Conservation (phyloP, 1,139 yeast genomes). For the Candida sanyaensis region DNA sequence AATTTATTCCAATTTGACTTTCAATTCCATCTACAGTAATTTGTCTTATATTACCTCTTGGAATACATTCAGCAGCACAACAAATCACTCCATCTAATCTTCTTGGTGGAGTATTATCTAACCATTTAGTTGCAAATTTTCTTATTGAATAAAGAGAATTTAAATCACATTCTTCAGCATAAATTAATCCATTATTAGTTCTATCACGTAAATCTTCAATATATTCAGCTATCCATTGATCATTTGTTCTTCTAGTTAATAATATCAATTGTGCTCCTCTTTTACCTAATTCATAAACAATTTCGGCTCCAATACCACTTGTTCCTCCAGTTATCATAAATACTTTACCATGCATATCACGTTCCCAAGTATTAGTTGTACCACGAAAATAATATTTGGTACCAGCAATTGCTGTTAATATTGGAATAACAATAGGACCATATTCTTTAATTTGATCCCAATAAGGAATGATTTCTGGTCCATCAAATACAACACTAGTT, state of each 20-base stretch:
- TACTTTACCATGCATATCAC: constrained; percentile 90
- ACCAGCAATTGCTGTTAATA: constrained; percentile 34
- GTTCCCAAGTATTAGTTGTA: constrained; percentile 80
- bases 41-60: constrained; percentile 58
- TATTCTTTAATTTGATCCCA: constrained; percentile 57
- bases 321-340: constrained; percentile 82
- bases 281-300: constrained; percentile 70
- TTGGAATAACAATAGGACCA: constrained; percentile 52
- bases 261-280: constrained; percentile 87
- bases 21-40: constrained; percentile 83
- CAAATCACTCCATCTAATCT: constrained; percentile 86
- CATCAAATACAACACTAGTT: constrained; percentile 65
- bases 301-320: constrained; percentile 81
- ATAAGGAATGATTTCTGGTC: constrained; percentile 72
- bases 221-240: constrained; percentile 79
- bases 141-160: constrained; percentile 75
- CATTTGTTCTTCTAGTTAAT: constrained; percentile 63
- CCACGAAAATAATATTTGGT: constrained; percentile 79
- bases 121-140: constrained; percentile 91
- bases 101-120: constrained; percentile 88
- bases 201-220: constrained; percentile 72
- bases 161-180: constrained; percentile 87
- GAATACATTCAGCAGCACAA: constrained; percentile 82
- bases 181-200: constrained; percentile 72
- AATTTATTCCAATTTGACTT: constrained; percentile 79